Evolutionary conservation across 495 filamentous ascomycete genomes (phyloP), one percentile per base, ranked within the genome.

Genomic region (Hypoxylon cercidicola): DNA sequence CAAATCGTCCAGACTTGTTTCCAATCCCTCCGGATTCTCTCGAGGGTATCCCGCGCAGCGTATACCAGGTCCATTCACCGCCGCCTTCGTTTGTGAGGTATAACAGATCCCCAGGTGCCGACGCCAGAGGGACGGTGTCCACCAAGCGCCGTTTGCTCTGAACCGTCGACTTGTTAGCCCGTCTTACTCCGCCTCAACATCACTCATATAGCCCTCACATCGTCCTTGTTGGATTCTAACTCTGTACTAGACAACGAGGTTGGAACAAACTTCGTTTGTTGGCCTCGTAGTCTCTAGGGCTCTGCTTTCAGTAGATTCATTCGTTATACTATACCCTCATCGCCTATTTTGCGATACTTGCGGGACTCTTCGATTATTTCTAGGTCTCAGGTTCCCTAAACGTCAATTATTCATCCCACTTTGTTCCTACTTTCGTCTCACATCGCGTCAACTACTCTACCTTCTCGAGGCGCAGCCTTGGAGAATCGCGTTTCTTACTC

Each of bases 131-230:
- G 20, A 43, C 54, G 13, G 34, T 48, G 15, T 59, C 35, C 28
- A 59, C 43, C 44, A 34, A 60, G 62, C 39, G 48, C 49, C 49
- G 44, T 57, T 45, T 50, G 21, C 19, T 43, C 45, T 41, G 53
- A 35, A 48, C 55, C 48, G 28, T 57, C 47, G 48, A 35, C 59
- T 52, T 58, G 34, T 46, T 50, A 49, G 40, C 39, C 18, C 16
- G 23, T 62, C 53, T 59, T 62, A 59, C 64, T 62, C 64, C 52
- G 64, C 55, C 25, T 62, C 34, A 15, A 44, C 28, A 43, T 37
- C 43, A 13, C 30, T 61, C 56, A 52, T 43, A 45, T 53, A 51
- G 25, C 35, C 39, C 40, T 62, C 57, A 48, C 41, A 52, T 44
- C 58, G 20, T 32, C 32, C 48, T 44, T 43, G 39, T 62, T 50